Percentiles rank a stretch among this genome's conserved stretches.
Evolutionary conservation across 257 asterid species (phyloP).

Genomic region (Gentiana dahurica): DNA sequence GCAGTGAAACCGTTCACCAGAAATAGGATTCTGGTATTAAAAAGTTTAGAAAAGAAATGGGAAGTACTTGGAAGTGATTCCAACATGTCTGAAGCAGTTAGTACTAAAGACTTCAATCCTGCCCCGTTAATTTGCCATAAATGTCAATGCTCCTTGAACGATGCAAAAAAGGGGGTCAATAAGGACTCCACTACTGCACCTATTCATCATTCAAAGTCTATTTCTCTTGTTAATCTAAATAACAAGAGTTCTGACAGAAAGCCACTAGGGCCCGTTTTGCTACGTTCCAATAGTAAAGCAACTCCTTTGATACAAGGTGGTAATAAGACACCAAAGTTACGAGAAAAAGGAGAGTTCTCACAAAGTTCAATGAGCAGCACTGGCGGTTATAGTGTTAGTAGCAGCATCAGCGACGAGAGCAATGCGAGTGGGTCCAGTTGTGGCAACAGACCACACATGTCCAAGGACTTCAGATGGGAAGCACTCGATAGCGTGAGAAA

Average conservation of each 20-base stretch:
- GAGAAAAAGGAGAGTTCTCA: conserved; percentile 57
- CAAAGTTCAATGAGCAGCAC: conserved; percentile 85
- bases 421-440: conserved; percentile 56
- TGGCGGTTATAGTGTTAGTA: conserved; percentile 77
- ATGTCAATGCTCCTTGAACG: conserved; percentile 66
- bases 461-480: conserved; percentile 71
- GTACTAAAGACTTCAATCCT: conserved; percentile 15
- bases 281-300: conserved; percentile 19
- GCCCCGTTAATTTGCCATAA: conserved; percentile 56
- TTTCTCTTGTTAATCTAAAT: conserved; percentile 13
- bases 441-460: conserved; percentile 83
- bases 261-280: conserved; percentile 12
- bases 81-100: conserved; percentile 16
- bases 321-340: conserved; percentile 23
- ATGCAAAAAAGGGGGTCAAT: conserved; percentile 22
- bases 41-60: conserved; percentile 45
- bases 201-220: conserved; percentile 13
- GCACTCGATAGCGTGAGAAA: conserved; percentile 47
- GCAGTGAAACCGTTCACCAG: conserved; percentile 45
- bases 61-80: conserved; percentile 13
- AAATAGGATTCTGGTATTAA: conserved; percentile 41
- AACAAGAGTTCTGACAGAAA: conserved; percentile 16
- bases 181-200: conserved; percentile 15
- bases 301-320: conserved; percentile 20
- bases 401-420: conserved; percentile 76